These are phyloP conservation scores for Chloromonas sp. DNA, from an alignment of 163 green algal genomes.

Conservation along the genomic window DNA sequence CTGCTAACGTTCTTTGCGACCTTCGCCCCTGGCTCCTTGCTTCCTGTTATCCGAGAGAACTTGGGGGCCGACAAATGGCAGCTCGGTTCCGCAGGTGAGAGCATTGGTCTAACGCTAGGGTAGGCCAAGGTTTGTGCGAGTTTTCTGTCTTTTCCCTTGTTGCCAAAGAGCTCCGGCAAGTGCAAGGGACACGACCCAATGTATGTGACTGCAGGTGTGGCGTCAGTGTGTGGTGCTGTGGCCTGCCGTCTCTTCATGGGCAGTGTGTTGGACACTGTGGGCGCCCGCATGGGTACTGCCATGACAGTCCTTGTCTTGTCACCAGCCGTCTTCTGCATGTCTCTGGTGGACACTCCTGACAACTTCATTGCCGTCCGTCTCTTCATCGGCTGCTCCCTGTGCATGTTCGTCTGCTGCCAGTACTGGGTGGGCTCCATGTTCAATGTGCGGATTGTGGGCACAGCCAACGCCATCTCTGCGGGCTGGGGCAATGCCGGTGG, in stretches of 20 bases:
- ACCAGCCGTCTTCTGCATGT: slow-evolving; percentile 71
- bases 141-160: too few relatives aligned
- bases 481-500: slow-evolving; percentile 96
- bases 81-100: slow-evolving; percentile 13
- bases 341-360: slow-evolving; percentile 49
- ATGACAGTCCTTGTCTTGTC: slow-evolving; percentile 54
- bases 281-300: slow-evolving; percentile 55
- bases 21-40: slow-evolving; percentile 70
- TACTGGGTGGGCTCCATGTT: slow-evolving; percentile 94
- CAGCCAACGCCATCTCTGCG: slow-evolving; percentile 74
- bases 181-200: too few relatives aligned
- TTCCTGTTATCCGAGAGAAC: slow-evolving; percentile 74
- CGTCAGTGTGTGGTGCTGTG: slow-evolving; percentile 68
- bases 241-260: slow-evolving; percentile 77
- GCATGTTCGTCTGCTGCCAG: slow-evolving; percentile 77
- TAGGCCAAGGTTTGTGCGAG: too few relatives aligned
- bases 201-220: slow-evolving; percentile 23
- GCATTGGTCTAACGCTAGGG: neutral
- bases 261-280: slow-evolving; percentile 67
- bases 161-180: too few relatives aligned
- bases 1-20: slow-evolving; percentile 69
- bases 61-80: slow-evolving; percentile 45
- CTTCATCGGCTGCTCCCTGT: slow-evolving; percentile 85
- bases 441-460: slow-evolving; percentile 78
- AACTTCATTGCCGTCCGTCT: slow-evolving; percentile 63